Evolutionary conservation across 75 land plant species (phyloP).

Genomic region (Selaginella moellendorffii): DNA sequence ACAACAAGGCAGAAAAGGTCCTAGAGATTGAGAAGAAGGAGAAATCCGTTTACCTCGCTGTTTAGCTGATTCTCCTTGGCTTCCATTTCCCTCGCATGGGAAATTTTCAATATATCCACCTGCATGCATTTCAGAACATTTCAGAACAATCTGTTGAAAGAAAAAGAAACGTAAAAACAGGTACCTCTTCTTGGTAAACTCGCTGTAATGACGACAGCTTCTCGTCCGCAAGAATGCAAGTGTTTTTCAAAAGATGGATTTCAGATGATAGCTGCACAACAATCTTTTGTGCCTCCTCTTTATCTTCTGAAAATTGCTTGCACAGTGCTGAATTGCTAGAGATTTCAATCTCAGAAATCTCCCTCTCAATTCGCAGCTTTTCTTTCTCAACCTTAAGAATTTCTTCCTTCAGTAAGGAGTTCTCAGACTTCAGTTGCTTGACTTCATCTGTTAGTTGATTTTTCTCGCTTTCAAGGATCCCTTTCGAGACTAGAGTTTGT

Average conservation of each 20-base stretch:
- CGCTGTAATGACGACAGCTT: conserved; percentile 14
- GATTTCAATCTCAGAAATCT: conserved; percentile 13
- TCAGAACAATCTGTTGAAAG: background rate
- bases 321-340: background rate
- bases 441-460: conserved; percentile 5
- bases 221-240: conserved; percentile 15
- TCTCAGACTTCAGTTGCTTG: conserved; percentile 11
- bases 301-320: conserved; percentile 10
- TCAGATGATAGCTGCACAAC: conserved; percentile 16
- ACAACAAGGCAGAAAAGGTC: background rate
- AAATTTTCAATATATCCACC: conserved; percentile 15
- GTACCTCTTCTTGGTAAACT: conserved; percentile 15
- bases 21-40: background rate
- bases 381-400: conserved; percentile 14
- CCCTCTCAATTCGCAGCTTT: conserved; percentile 13
- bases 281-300: conserved; percentile 16
- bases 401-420: conserved; percentile 15
- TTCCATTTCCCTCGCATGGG: conserved; percentile 12
- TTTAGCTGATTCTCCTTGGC: conserved; percentile 9
- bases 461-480: background rate
- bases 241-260: conserved; percentile 15
- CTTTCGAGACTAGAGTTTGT: background rate
- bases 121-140: background rate
- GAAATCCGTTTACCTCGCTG: conserved; percentile 8
- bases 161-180: background rate